Conservation (phyloP, 2,329 filamentous ascomycete genomes). For the Ceratocystis huliohia region DNA sequence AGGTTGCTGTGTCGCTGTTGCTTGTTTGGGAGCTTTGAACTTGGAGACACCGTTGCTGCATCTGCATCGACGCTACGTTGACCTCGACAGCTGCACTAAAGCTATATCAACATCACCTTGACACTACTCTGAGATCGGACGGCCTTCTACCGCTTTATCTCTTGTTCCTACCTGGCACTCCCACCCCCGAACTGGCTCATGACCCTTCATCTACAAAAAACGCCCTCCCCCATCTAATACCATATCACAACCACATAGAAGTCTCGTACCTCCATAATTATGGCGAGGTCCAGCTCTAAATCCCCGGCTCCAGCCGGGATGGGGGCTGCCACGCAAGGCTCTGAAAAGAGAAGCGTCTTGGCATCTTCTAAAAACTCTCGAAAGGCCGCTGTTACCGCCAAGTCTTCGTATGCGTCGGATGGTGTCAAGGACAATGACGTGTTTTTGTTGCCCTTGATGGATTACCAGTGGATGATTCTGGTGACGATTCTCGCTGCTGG, state of each 20-base stretch:
- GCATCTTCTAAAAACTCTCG: constrained; percentile 5
- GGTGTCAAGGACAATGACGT: constrained; percentile 84
- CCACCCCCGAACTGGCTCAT: background rate
- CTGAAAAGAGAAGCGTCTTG: background rate
- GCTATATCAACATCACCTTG: too few species aligned
- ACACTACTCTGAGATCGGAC: too few species aligned
- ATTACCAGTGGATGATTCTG: constrained; percentile 64
- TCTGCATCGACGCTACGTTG: background rate
- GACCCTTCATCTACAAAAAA: background rate
- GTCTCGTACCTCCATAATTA: background rate
- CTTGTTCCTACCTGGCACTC: background rate
- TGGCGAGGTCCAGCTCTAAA: constrained; percentile 15
- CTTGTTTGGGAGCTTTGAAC: constrained; percentile 4
- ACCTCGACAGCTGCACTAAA: too few species aligned
- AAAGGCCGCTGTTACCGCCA: constrained; percentile 17
- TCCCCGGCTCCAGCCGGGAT: background rate
- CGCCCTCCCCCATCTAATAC: background rate
- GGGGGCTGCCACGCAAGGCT: background rate
- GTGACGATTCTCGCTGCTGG: constrained; percentile 63
- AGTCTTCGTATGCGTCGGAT: constrained; percentile 55
- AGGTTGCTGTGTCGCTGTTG: background rate
- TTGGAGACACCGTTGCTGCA: background rate
- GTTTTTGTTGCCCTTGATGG: constrained; percentile 68
- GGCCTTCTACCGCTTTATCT: background rate
- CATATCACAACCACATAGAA: background rate